Conservation (phyloP, 2,329 filamentous ascomycete genomes). For the Ophiostoma novo-ulmi region DNA sequence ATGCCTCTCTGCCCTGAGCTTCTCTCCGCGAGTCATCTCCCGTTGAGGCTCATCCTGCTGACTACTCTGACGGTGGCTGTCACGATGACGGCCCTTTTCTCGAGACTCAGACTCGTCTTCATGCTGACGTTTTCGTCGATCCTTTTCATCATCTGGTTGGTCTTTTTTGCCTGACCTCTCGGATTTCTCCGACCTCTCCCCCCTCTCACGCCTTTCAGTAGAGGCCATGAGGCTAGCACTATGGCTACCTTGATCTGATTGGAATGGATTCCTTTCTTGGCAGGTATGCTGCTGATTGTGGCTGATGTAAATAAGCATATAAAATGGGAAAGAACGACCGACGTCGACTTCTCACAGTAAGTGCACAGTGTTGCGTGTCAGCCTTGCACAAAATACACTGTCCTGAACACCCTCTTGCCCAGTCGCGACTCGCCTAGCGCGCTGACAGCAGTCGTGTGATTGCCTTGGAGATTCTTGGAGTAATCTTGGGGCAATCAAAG, state of each 20-base stretch:
- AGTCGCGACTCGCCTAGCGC: not conserved
- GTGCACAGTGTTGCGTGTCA: not conserved
- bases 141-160: not conserved
- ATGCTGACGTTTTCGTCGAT: not conserved
- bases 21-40: constrained; percentile 6
- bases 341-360: not conserved
- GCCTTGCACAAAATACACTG: not conserved
- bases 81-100: not conserved
- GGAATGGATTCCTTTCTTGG: not conserved
- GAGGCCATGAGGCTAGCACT: constrained; percentile 7
- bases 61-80: not conserved
- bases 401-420: not conserved
- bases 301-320: not conserved
- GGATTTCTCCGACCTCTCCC: not conserved
- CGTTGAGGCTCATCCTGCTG: not conserved
- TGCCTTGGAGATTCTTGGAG: constrained; percentile 3
- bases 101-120: not conserved
- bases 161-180: not conserved
- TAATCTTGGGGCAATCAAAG: constrained; percentile 2
- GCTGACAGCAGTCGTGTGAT: not conserved
- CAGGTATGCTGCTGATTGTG: not conserved
- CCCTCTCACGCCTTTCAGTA: constrained; percentile 4
- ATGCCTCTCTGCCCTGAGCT: not conserved
- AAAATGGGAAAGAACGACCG: not conserved
- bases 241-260: not conserved